Percentiles rank a stretch among this genome's conserved stretches.
Conservation (phyloP, 176 grass and related monocot species). For the Bonia amplexicaulis region DNA sequence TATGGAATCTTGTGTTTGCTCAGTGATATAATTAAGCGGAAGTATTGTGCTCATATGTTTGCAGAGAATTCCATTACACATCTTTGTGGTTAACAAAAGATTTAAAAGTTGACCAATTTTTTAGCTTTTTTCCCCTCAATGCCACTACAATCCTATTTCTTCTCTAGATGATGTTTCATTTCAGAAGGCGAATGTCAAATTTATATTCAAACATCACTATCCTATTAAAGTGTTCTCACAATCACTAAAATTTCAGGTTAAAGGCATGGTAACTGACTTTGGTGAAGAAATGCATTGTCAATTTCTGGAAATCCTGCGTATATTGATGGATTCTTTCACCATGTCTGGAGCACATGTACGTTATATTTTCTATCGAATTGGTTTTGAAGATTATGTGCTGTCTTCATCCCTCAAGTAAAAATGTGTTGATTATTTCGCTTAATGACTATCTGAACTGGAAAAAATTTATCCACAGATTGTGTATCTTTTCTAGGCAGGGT, state of each 20-base stretch:
- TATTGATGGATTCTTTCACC: conserved; percentile 89
- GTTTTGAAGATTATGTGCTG: background rate
- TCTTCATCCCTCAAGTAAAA: background rate
- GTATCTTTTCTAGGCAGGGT: background rate
- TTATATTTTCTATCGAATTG: background rate
- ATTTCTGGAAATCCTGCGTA: conserved; percentile 98
- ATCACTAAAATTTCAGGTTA: conserved; percentile 59
- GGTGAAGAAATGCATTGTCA: conserved; percentile 98
- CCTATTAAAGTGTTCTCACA: conserved; percentile 17
- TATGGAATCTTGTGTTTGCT: background rate
- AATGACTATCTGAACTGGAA: conserved; percentile 7
- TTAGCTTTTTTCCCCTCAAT: background rate
- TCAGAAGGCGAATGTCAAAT: background rate
- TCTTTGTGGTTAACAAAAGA: background rate
- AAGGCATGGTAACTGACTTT: conserved; percentile 91
- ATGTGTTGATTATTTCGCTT: background rate
- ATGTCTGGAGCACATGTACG: conserved; percentile 70
- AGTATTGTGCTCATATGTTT: background rate
- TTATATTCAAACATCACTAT: conserved; percentile 3
- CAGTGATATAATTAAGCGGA: background rate
- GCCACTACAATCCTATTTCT: background rate
- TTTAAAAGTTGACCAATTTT: background rate
- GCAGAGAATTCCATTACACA: background rate
- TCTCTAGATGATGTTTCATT: conserved; percentile 5
- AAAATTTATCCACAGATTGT: background rate